Base-by-base conservation (phyloP, 495 filamentous ascomycete species). In the Penicillium coprophilum region DNA sequence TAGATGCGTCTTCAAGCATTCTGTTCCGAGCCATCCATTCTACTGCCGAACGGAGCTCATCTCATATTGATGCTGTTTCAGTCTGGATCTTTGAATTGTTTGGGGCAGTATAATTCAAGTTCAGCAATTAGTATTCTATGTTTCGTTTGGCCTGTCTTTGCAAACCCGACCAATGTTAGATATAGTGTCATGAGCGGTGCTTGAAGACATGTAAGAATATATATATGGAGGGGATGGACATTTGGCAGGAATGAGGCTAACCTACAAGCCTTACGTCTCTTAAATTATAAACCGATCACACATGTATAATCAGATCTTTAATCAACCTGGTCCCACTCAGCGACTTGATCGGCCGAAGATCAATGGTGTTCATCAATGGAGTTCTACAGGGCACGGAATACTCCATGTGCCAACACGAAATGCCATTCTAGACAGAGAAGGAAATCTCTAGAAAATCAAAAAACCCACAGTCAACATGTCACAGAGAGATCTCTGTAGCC, bases 311-410 rank as follows among this genome's bases (percentile, higher is more conserved):
- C 21, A 41, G n/a, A 30, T 41, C 15, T 40, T n/a, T 11, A 31
- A 13, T 24, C 43, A 8, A 13, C n/a, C 32, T 41, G 50, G 24
- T 21, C 36, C 41, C n/a, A 24, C 10, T 3, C 15, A 43, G 31
- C 17, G 4, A 21, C 32, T 36, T 15, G 38, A 43, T 52, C 50
- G 20, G 10, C 36, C n/a, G 38, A 43, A 40, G 50, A 52, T 52
- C 50, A 43, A 43, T 43, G 23, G 31, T n/a, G n/a, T n/a, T n/a
- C n/a, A n/a, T n/a, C n/a, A n/a, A n/a, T n/a, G n/a, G n/a, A n/a
- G n/a, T 27, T 39, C 34, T 13, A 32, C n/a, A n/a, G n/a, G n/a
- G n/a, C n/a, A n/a, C 4, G 24, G 24, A 27, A 6, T 27, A 27
- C 24, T 27, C 24, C 24, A 27, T 27, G 7, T n/a, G 10, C 32